phyloP scores from a whole-genome alignment of 2,329 filamentous ascomycete species.

The Phialophora verrucosa region DNA sequence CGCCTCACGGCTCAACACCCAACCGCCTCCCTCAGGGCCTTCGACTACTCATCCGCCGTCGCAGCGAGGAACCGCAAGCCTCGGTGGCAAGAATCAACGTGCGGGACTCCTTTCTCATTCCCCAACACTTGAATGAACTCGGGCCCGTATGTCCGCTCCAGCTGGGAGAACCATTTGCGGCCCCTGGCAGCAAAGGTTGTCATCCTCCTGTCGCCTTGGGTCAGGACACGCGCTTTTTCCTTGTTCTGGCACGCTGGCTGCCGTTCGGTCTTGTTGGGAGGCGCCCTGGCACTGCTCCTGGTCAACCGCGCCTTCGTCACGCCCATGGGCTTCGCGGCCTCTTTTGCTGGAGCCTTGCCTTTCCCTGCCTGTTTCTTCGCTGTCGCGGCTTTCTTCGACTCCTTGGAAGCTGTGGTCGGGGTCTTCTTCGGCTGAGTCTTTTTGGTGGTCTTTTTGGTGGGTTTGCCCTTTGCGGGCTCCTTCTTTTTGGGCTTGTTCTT shows the following conservation, averaged over 20 bases:
- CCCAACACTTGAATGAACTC: not conserved
- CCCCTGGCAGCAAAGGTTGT: not conserved
- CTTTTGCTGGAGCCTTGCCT: slow-evolving; percentile 18
- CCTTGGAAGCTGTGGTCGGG: not conserved
- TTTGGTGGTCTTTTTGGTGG: not conserved
- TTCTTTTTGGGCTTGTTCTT: not conserved
- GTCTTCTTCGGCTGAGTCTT: not conserved
- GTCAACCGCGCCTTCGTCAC: not conserved
- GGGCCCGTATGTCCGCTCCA: not conserved
- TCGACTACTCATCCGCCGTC: not conserved
- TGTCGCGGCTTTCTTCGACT: not conserved
- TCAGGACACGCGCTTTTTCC: no score
- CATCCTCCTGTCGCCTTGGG: not conserved
- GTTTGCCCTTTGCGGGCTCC: not conserved
- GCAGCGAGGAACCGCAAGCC: not conserved
- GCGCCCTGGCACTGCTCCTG: not conserved
- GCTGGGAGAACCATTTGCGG: not conserved
- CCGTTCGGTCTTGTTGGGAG: not conserved
- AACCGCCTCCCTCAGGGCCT: not conserved
- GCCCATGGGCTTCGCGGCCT: not conserved
- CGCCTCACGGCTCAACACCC: not conserved
- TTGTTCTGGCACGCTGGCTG: not conserved
- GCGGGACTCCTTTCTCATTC: not conserved
- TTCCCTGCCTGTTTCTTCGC: slow-evolving; percentile 1
- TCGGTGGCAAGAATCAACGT: not conserved